Conservation (phyloP, 139 green algal species). For the Spirogloea muscicola region DNA sequence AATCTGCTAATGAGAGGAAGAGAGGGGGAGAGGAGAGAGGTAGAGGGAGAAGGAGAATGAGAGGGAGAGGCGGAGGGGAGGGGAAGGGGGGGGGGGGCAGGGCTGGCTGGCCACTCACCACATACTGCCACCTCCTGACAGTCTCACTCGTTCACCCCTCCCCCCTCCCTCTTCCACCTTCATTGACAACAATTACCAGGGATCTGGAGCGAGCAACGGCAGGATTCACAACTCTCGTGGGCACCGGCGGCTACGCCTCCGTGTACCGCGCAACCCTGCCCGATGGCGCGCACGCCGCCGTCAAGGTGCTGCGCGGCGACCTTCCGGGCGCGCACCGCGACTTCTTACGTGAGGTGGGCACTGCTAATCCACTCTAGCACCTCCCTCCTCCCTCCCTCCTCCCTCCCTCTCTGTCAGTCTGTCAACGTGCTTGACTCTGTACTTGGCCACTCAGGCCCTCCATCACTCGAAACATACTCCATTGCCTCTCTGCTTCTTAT, state of each 20-base stretch:
- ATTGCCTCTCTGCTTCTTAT: constrained; percentile 18
- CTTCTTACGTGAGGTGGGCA: not conserved
- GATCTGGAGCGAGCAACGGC: not conserved
- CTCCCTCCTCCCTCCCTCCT: constrained; percentile 1
- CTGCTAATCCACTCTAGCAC: not conserved
- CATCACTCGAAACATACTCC: too few relatives aligned
- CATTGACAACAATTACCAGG: constrained; percentile 1
- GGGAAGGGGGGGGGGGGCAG: too few relatives aligned
- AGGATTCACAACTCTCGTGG: not conserved
- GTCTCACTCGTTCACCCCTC: constrained; percentile 4
- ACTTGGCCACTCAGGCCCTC: too few relatives aligned
- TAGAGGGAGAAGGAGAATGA: too few relatives aligned
- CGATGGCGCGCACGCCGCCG: not conserved
- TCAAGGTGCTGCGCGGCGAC: constrained; percentile 1
- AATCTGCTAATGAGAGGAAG: not conserved
- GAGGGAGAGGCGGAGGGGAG: too few relatives aligned
- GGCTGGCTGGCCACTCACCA: not conserved
- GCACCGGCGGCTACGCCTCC: not conserved
- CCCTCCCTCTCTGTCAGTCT: too few relatives aligned
- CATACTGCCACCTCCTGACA: not conserved
- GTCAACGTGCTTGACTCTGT: too few relatives aligned
- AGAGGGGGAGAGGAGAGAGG: too few relatives aligned
- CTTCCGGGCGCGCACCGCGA: not conserved
- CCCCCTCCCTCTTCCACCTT: constrained; percentile 12
- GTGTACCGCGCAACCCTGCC: constrained; percentile 16